A percentile compares a stretch with the other conserved stretches of the same genome.
Conservation (phyloP, 257 asterid genomes). For the Scutellaria minor region DNA sequence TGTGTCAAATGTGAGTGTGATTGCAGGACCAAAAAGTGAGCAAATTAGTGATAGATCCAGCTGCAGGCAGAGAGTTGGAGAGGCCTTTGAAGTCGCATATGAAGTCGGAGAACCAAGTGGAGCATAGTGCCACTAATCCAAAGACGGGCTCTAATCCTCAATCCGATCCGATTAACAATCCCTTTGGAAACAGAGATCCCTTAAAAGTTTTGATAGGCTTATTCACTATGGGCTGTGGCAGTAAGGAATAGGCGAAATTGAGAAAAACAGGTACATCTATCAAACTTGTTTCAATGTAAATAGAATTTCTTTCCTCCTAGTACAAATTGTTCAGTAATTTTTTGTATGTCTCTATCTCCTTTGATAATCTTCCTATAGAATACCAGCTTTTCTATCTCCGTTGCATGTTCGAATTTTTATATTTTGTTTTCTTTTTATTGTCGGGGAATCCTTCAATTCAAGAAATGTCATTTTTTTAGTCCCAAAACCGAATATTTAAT, state of each 20-base stretch:
- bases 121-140: constrained; percentile 48
- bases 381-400: background rate
- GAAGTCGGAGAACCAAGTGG: constrained; percentile 62
- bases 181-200: constrained; percentile 45
- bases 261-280: constrained; percentile 1
- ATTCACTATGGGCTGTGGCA: too few species aligned
- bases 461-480: too few species aligned
- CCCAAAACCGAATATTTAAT: too few species aligned
- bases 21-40: constrained; percentile 85
- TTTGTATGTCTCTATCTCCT: constrained; percentile 1
- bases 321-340: constrained; percentile 12
- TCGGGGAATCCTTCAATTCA: too few species aligned
- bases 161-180: constrained; percentile 44
- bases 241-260: constrained; percentile 4
- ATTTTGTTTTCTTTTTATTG: too few species aligned
- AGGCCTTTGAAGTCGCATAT: constrained; percentile 61
- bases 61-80: constrained; percentile 82
- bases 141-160: constrained; percentile 47
- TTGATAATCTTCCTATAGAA: background rate
- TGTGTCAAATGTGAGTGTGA: constrained; percentile 26
- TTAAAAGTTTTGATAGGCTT: constrained; percentile 22
- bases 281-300: too few species aligned
- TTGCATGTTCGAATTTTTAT: background rate
- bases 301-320: background rate
- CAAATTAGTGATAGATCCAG: constrained; percentile 78